Evolutionary conservation across 306 rosid genomes (phyloP).

Genomic region (Begonia fuchsioides): DNA sequence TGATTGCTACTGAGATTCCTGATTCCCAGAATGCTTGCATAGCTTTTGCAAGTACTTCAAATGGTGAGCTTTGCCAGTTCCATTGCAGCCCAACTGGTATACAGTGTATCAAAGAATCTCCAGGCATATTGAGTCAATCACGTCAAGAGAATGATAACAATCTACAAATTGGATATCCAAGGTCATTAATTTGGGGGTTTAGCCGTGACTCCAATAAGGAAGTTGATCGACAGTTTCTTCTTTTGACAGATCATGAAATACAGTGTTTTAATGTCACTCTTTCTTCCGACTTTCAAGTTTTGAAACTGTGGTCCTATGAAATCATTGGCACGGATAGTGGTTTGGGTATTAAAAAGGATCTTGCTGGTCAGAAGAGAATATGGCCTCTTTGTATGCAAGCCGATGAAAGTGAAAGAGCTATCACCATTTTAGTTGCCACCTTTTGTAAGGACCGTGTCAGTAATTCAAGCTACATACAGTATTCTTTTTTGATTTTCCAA

Average conservation of each 20-base stretch:
- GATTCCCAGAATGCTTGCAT: constrained; percentile 28
- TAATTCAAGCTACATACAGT: constrained; percentile 87
- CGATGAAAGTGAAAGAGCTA: constrained; percentile 56
- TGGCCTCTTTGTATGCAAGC: constrained; percentile 89
- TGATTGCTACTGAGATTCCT: constrained; percentile 59
- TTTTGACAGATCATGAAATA: constrained; percentile 69
- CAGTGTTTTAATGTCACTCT: constrained; percentile 50
- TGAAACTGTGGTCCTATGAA: constrained; percentile 78
- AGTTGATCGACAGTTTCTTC: constrained; percentile 36
- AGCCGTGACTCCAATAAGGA: constrained; percentile 29
- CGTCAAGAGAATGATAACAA: constrained; percentile 35
- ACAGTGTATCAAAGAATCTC: constrained; percentile 30
- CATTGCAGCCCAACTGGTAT: constrained; percentile 54
- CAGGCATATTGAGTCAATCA: constrained; percentile 16
- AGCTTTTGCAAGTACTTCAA: constrained; percentile 68
- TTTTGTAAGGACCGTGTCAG: constrained; percentile 76
- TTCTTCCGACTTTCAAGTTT: constrained; percentile 37
- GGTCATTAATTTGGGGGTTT: constrained; percentile 73
- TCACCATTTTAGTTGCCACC: constrained; percentile 74
- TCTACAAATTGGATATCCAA: constrained; percentile 57
- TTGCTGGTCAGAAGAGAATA: constrained; percentile 89
- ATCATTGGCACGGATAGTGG: constrained; percentile 77
- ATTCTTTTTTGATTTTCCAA: constrained; percentile 86
- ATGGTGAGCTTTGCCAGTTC: constrained; percentile 77
- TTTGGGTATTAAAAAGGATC: constrained; percentile 72